Evolutionary conservation across 768 basidiomycete genomes (phyloP), one percentile per base, ranked within the genome.

Genomic region (Megacollybia marginata): DNA sequence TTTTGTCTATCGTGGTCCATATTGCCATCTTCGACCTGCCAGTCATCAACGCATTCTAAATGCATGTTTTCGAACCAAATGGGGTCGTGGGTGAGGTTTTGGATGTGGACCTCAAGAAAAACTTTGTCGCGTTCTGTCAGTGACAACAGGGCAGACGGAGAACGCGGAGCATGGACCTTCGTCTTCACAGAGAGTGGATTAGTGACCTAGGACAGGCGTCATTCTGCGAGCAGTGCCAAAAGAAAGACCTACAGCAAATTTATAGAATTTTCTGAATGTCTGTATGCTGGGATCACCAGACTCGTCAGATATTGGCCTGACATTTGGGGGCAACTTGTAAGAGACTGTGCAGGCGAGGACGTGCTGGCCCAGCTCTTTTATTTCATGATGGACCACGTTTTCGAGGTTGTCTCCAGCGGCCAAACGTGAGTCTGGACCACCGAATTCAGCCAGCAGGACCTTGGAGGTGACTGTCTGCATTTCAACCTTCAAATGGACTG

Each of bases 171-270:
- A 62, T 96, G 90, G 0, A 95, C 90, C 64, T 94, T 94, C 12
- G 93, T 96, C 67, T 95, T 95, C 51, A 97, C 93, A 0, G 91
- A 91, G 12, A 97, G 70, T 1, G 94, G 94, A 56, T 95, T 94
- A n/a, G 84, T 86, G 20, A 93, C 92, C 91, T 95, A 55, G 13
- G 43, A 44, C 50, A 40, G 11, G 44, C 44, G 34, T 34, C 18
- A 23, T 33, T 33, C 20, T 6, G 16, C 7, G 40, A 9, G 32
- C 1, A 28, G 31, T 35, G 38, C 12, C 19, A 42, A 32, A 34
- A 42, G 36, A 42, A 42, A 15, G 23, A 76, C 87, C 62, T 60
- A 94, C 91, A 45, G 79, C 80, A 65, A 94, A 95, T 61, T 92
- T 93, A 69, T 93, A 92, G 66, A 90, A 93, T 28, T 53, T 53